phyloP scores from a whole-genome alignment of 805 yeast genomes.

The Candida saitoana region DNA sequence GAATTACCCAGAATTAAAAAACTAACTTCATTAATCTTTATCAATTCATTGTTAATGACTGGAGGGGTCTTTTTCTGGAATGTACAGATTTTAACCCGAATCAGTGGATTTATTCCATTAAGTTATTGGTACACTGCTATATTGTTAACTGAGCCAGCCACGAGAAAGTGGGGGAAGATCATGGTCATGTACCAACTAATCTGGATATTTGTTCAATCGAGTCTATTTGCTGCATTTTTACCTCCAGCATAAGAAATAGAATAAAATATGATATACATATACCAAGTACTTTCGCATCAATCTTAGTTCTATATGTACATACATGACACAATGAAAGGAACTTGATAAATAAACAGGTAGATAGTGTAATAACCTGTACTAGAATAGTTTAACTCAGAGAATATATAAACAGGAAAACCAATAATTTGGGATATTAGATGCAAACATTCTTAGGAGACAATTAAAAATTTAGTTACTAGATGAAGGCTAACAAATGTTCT shows the following conservation, averaged over 20 bases:
- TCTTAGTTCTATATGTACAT: no score
- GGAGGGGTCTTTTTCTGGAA: conserved; percentile 65
- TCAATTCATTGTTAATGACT: conserved; percentile 42
- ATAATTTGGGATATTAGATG: no score
- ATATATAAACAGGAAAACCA: no score
- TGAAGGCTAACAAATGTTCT: no score
- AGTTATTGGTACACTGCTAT: conserved; percentile 67
- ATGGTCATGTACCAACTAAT: conserved; percentile 45
- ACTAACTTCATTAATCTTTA: conserved; percentile 35
- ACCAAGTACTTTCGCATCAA: no score
- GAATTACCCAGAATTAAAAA: conserved; percentile 31
- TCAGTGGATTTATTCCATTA: conserved; percentile 73
- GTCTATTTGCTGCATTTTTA: conserved; percentile 72
- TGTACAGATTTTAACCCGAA: conserved; percentile 79
- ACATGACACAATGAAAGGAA: no score
- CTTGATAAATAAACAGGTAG: no score
- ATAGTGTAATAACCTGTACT: no score
- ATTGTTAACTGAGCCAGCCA: conserved; percentile 5
- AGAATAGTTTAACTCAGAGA: no score
- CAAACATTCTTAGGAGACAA: no score
- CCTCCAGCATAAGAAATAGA: conserved; percentile 72
- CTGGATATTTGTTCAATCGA: conserved; percentile 70
- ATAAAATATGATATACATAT: not conserved
- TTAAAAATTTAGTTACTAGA: no score
- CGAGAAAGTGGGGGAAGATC: conserved; percentile 12